Percentiles rank a stretch among this genome's conserved stretches.
Evolutionary conservation across 495 filamentous ascomycete species (phyloP).

Genomic region (Melanomma pulvis-pyrius): DNA sequence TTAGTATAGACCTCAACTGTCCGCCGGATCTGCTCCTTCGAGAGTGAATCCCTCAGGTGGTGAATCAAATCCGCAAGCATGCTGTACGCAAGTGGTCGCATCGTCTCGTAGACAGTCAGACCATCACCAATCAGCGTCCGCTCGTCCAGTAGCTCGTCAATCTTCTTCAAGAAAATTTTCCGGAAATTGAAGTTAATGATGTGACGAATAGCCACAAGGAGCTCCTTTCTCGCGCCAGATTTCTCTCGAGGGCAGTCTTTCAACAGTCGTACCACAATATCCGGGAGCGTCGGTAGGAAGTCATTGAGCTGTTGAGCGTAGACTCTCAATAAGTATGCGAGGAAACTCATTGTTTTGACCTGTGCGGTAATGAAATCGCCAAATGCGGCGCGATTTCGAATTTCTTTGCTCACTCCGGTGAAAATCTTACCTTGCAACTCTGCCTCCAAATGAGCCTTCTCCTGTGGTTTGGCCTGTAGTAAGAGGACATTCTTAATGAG

Average conservation of each 20-base stretch:
- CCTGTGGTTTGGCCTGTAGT: slow-evolving; percentile 90
- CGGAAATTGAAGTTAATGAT: slow-evolving; percentile 99
- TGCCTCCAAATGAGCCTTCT: slow-evolving; percentile 86
- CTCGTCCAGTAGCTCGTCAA: slow-evolving; percentile 93
- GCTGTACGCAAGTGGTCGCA: slow-evolving; percentile 94
- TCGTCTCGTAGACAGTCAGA: slow-evolving; percentile 92
- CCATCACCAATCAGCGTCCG: slow-evolving; percentile 93
- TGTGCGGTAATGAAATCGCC: slow-evolving; percentile 97
- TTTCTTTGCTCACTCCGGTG: slow-evolving; percentile 89
- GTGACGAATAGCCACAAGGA: slow-evolving; percentile 93
- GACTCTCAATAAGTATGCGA: slow-evolving; percentile 88
- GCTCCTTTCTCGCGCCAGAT: slow-evolving; percentile 88
- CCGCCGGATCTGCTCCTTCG: slow-evolving; percentile 83
- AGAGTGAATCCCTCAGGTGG: slow-evolving; percentile 85
- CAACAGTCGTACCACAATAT: slow-evolving; percentile 87
- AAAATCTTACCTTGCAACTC: slow-evolving; percentile 75
- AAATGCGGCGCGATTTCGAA: slow-evolving; percentile 91
- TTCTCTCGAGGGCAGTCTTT: slow-evolving; percentile 95
- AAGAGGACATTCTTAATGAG: slow-evolving; percentile 88
- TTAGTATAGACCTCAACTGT: slow-evolving; percentile 97
- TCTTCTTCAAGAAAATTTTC: slow-evolving; percentile 91
- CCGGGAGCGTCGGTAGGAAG: slow-evolving; percentile 83
- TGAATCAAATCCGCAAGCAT: slow-evolving; percentile 98
- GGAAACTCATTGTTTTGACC: slow-evolving; percentile 99
- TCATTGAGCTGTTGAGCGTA: slow-evolving; percentile 87